Evolutionary conservation across 1,139 yeast genomes (phyloP).

Genomic region (Pneumocystis sp.): DNA sequence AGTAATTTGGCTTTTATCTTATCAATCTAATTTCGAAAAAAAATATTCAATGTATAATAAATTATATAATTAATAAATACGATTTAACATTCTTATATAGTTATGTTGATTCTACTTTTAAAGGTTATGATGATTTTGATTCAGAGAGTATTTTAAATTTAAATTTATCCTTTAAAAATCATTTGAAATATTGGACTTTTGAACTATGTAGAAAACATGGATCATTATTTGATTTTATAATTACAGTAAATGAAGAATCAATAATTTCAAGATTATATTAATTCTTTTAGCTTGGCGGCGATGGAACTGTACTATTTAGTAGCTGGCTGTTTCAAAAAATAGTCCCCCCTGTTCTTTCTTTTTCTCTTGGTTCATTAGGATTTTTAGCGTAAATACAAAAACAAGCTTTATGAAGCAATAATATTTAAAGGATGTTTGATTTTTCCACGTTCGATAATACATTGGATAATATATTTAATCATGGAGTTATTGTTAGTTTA

Average conservation of each 20-base stretch:
- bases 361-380: constrained; percentile 72
- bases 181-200: constrained; percentile 45
- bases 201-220: constrained; percentile 36
- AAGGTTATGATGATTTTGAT: constrained; percentile 22
- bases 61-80: not conserved
- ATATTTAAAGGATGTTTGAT: constrained; percentile 39
- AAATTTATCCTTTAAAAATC: constrained; percentile 20
- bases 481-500: constrained; percentile 53
- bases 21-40: not conserved
- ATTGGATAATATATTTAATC: constrained; percentile 39
- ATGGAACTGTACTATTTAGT: constrained; percentile 71
- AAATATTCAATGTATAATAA: not conserved
- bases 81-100: not conserved
- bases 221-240: constrained; percentile 39
- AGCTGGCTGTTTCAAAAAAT: constrained; percentile 43
- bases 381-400: constrained; percentile 36
- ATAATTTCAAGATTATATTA: constrained; percentile 31
- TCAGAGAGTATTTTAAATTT: not conserved
- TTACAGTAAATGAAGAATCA: constrained; percentile 21
- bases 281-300: constrained; percentile 48
- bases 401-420: not conserved
- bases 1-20: constrained; percentile 39
- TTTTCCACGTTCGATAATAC: constrained; percentile 40
- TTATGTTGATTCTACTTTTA: constrained; percentile 3
- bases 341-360: constrained; percentile 75